Base-by-base conservation (phyloP, 2,329 filamentous ascomycete species). In the Diaporthe caulivora region DNA sequence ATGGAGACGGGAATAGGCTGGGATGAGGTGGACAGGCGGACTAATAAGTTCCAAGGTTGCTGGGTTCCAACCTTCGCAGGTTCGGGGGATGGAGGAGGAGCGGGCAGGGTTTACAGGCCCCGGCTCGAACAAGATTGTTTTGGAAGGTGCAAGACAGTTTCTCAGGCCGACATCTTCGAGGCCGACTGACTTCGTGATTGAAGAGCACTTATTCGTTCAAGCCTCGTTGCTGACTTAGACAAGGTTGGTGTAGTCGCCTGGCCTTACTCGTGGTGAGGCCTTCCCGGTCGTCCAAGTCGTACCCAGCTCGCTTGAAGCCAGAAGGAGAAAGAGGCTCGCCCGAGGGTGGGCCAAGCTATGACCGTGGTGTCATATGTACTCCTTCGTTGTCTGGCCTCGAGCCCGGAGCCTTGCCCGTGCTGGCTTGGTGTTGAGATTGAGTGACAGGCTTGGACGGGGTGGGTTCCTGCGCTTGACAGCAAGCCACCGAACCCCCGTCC, bases 201-300 rank as follows among this genome's bases (percentile, higher is more conserved):
- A 26, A 29, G n/a, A 37, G 1, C 31, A 65, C 29, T 51, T 65
- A 51, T 51, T 65, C 29, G 44, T 37, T 49, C 21, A 65, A 51
- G 62, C 31, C 47, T 67, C 29, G 2, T 6, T 53, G 62, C 62
- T 65, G 62, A 67, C 47, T 53, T 53, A 53, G 62, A 67, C 62
- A 67, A 67, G 62, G 47, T 67, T 67, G 62, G n/a, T 21, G 47
- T 17, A 53, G 47, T 53, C 9, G 44, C 3, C 31, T 44, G 62
- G 31, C 47, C 31, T 53, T 67, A 53, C 40, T 67, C 44, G 47
- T 37, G 47, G 62, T 26, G 26, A 51, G 44, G 44, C n/a, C 21
- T 53, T 67, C n/a, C 31, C 26, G 60, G 42, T 64, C 18, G 26
- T 31, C 7, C 11, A 18, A 2, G 18, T 57, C 13, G 42, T 40